Conservation (phyloP, 176 grass and related monocot genomes). For the Pontederia crassipes region DNA sequence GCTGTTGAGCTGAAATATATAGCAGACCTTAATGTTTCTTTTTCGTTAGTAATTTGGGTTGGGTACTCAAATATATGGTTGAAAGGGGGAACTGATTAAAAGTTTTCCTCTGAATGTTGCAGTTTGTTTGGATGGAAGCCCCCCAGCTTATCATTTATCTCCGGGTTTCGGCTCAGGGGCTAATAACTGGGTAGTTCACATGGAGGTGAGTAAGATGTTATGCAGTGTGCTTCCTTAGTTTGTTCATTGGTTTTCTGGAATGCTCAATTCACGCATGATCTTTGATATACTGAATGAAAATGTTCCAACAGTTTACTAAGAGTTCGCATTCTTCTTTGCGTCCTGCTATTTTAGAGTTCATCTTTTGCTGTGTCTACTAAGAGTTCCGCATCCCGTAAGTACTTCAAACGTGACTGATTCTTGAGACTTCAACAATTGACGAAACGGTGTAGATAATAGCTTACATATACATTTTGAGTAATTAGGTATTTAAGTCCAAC, state of each 20-base stretch:
- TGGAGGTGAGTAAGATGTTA: slow-evolving; percentile 32
- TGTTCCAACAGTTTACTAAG: too few relatives aligned
- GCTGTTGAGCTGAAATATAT: neutral
- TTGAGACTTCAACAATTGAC: too few relatives aligned
- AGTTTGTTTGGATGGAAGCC: slow-evolving; percentile 88
- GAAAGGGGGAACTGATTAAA: too few relatives aligned
- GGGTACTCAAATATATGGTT: neutral
- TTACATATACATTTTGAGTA: too few relatives aligned
- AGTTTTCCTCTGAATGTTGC: neutral
- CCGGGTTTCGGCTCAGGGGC: slow-evolving; percentile 62
- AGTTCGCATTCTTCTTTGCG: too few relatives aligned
- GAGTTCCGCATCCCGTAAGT: too few relatives aligned
- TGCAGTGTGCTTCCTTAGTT: neutral
- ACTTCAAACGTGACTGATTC: too few relatives aligned
- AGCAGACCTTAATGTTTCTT: neutral
- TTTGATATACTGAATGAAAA: too few relatives aligned
- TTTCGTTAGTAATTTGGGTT: neutral
- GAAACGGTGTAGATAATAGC: too few relatives aligned
- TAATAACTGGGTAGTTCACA: slow-evolving; percentile 72
- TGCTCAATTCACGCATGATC: neutral
- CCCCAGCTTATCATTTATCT: slow-evolving; percentile 66
- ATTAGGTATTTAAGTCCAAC: too few relatives aligned
- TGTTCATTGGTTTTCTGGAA: neutral
- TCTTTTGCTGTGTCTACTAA: too few relatives aligned
- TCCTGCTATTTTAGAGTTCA: too few relatives aligned